Evolutionary conservation across 306 rosid genomes (phyloP).

Genomic region (Trifolium dubium): DNA sequence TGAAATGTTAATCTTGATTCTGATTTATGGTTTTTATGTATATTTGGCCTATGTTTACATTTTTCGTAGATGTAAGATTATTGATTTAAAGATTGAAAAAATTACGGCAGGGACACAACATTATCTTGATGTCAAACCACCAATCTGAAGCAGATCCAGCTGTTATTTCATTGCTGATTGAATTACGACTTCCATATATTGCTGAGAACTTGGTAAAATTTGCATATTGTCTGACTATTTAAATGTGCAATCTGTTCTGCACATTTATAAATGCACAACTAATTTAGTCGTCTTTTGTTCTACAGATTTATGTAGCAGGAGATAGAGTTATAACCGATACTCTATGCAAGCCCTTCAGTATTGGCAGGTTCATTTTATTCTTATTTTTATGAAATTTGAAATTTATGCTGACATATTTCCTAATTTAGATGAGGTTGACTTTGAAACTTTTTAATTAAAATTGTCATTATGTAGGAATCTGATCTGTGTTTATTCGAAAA

Average conservation of each 20-base stretch:
- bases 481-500: slow-evolving; percentile 96
- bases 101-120: slow-evolving; percentile 88
- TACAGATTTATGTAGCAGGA: slow-evolving; percentile 90
- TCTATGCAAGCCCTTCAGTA: slow-evolving; percentile 96
- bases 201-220: slow-evolving; percentile 78
- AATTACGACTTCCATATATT: slow-evolving; percentile 64
- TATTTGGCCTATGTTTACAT: slow-evolving; percentile 29
- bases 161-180: slow-evolving; percentile 83
- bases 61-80: slow-evolving; percentile 35
- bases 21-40: slow-evolving; percentile 28
- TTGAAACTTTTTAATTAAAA: not conserved
- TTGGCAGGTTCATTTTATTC: slow-evolving; percentile 76
- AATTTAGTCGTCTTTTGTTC: slow-evolving; percentile 45
- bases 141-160: slow-evolving; percentile 99
- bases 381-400: slow-evolving; percentile 37
- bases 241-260: slow-evolving; percentile 20
- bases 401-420: slow-evolving; percentile 23
- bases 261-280: slow-evolving; percentile 41
- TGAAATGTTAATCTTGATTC: slow-evolving; percentile 37
- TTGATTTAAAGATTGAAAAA: slow-evolving; percentile 36
- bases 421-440: slow-evolving; percentile 23
- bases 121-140: slow-evolving; percentile 94
- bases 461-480: slow-evolving; percentile 67
- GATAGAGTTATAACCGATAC: slow-evolving; percentile 96
- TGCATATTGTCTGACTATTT: slow-evolving; percentile 32